Conservation (phyloP, 805 yeast species). For the Saturnispora halmiae region DNA sequence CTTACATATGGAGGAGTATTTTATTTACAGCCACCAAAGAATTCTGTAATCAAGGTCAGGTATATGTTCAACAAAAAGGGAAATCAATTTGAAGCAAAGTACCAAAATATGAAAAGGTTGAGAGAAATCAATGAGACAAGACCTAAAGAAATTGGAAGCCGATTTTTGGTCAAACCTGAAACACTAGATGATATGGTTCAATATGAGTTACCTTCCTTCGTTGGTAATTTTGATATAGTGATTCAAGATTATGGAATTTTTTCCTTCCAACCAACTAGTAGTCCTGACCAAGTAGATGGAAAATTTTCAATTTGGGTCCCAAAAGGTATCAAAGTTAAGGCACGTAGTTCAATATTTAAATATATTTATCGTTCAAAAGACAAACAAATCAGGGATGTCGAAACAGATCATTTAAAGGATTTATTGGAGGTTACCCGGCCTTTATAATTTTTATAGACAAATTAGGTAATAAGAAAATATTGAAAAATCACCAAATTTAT, state of each 20-base stretch:
- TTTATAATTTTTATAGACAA: neutral
- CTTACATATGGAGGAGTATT: slow-evolving; percentile 53
- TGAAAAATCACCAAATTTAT: too few species aligned
- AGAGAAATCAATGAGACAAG: slow-evolving; percentile 19
- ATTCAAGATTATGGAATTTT: slow-evolving; percentile 57
- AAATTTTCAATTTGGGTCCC: slow-evolving; percentile 48
- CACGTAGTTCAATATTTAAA: slow-evolving; percentile 32
- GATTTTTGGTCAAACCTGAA: slow-evolving; percentile 17
- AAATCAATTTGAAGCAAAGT: slow-evolving; percentile 33
- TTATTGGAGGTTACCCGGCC: slow-evolving; percentile 19
- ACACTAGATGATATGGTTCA: slow-evolving; percentile 30
- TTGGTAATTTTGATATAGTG: slow-evolving; percentile 57
- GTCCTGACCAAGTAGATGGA: slow-evolving; percentile 18
- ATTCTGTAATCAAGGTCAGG: slow-evolving; percentile 39
- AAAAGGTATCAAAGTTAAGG: slow-evolving; percentile 40
- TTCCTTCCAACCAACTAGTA: slow-evolving; percentile 52
- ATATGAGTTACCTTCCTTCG: slow-evolving; percentile 61
- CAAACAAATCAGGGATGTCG: slow-evolving; percentile 13
- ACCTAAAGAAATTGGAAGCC: slow-evolving; percentile 20
- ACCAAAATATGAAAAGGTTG: slow-evolving; percentile 28
- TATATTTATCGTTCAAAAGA: slow-evolving; percentile 22
- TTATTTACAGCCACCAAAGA: slow-evolving; percentile 45
- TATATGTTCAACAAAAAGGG: slow-evolving; percentile 27
- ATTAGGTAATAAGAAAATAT: neutral
- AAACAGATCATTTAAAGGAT: slow-evolving; percentile 17